Conservation (phyloP, 768 basidiomycete species). For the Phaeotremella skinneri region DNA sequence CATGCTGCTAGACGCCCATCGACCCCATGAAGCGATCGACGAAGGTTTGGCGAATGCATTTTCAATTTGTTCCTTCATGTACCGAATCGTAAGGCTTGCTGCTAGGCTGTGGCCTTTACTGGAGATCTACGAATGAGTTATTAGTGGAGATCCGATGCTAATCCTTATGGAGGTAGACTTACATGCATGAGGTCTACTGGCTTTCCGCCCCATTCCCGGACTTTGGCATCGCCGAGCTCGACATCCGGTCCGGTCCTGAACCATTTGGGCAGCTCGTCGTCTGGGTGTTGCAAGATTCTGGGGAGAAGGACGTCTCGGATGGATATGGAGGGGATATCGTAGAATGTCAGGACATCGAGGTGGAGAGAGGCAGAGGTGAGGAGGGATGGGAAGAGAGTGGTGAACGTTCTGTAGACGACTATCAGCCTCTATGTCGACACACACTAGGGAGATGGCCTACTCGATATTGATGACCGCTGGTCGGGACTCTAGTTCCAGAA, state of each 20-base stretch:
- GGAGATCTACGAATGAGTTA: constrained; percentile 27
- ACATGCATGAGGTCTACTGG: constrained; percentile 47
- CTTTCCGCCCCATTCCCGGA: constrained; percentile 29
- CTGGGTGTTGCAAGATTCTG: constrained; percentile 29
- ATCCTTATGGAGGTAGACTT: constrained; percentile 16
- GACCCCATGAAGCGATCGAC: constrained; percentile 11
- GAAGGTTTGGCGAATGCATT: constrained; percentile 7
- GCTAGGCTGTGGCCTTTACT: constrained; percentile 38
- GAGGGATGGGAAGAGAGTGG: constrained; percentile 40
- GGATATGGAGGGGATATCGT: constrained; percentile 40
- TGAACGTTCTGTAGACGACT: constrained; percentile 34
- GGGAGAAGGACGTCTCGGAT: constrained; percentile 40
- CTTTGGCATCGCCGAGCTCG: constrained; percentile 29
- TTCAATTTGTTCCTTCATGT: constrained; percentile 30
- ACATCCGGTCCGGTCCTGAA: constrained; percentile 35
- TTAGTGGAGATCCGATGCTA: too few species aligned
- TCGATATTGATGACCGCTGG: constrained; percentile 47
- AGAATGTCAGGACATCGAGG: constrained; percentile 38
- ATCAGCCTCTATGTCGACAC: not conserved
- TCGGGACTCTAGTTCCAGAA: constrained; percentile 29
- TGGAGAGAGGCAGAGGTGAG: constrained; percentile 41
- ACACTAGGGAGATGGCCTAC: constrained; percentile 27
- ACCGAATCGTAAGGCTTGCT: constrained; percentile 33
- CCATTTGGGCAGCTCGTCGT: constrained; percentile 36
- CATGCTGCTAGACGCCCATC: constrained; percentile 13